Evolutionary conservation across 2,329 filamentous ascomycete genomes (phyloP).

Genomic region (Phaeosphaeriaceae sp.): DNA sequence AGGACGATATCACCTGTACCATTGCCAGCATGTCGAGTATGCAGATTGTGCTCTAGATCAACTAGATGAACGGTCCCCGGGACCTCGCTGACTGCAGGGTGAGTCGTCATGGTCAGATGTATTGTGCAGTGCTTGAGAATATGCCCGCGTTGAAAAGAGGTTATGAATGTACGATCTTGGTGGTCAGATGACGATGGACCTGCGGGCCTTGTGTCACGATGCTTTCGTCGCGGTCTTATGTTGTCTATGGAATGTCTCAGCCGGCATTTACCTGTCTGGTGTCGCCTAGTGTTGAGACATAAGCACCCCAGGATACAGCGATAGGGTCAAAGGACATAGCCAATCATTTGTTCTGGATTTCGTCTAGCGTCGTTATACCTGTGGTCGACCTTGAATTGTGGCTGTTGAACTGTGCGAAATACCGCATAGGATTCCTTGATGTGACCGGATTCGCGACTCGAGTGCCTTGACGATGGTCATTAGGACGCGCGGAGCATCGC

Average conservation of each 20-base stretch:
- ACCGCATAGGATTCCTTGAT: background rate
- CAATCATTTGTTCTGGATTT: background rate
- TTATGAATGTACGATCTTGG: background rate
- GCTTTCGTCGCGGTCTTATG: background rate
- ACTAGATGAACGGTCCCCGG: constrained; percentile 55
- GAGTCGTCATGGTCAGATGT: constrained; percentile 9
- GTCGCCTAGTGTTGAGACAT: background rate
- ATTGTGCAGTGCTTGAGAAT: background rate
- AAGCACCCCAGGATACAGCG: background rate
- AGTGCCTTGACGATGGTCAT: background rate
- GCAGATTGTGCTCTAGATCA: constrained; percentile 49
- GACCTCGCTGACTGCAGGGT: constrained; percentile 10
- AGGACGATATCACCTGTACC: constrained; percentile 48
- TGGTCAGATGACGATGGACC: background rate
- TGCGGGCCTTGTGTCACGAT: background rate
- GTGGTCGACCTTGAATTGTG: background rate
- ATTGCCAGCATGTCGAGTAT: constrained; percentile 44
- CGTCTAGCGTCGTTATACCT: background rate
- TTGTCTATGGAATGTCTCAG: background rate
- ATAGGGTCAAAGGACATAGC: background rate
- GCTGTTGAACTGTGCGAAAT: background rate
- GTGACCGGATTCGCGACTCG: background rate
- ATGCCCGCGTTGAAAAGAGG: background rate
- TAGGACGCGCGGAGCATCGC: background rate
- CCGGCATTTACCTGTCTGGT: background rate